A percentile compares a stretch with the other conserved stretches of the same genome.
Conservation (phyloP, 2,329 filamentous ascomycete genomes). For the Magnaporthiopsis rhizophila region DNA sequence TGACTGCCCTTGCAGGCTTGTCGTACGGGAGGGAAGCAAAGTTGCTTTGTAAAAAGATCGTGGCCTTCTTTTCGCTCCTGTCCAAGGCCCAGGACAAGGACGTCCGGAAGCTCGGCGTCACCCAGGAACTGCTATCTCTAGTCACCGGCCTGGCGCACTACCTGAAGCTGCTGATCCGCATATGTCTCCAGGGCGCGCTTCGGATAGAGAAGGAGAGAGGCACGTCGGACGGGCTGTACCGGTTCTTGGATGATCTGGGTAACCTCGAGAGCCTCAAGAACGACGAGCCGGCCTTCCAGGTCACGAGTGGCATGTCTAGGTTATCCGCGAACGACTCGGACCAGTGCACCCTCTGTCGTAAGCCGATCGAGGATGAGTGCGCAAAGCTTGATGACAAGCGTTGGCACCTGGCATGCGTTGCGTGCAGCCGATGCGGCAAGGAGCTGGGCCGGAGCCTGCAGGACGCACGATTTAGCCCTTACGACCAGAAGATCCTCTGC, state of each 20-base stretch:
- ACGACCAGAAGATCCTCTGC: slow-evolving; percentile 65
- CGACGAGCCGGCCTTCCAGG: slow-evolving; percentile 54
- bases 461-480: slow-evolving; percentile 64
- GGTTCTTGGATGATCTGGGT: slow-evolving; percentile 76
- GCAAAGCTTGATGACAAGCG: slow-evolving; percentile 64
- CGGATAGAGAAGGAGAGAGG: slow-evolving; percentile 81
- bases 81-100: slow-evolving; percentile 91
- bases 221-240: slow-evolving; percentile 65
- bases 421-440: slow-evolving; percentile 56
- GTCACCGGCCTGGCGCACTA: slow-evolving; percentile 96
- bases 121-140: slow-evolving; percentile 93
- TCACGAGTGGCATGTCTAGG: slow-evolving; percentile 55
- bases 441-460: slow-evolving; percentile 62
- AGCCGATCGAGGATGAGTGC: slow-evolving; percentile 93
- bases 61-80: slow-evolving; percentile 90
- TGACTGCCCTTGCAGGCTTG: slow-evolving; percentile 46
- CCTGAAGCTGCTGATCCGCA: slow-evolving; percentile 91
- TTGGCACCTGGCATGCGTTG: slow-evolving; percentile 79
- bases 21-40: slow-evolving; percentile 96
- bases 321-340: slow-evolving; percentile 73
- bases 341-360: slow-evolving; percentile 71
- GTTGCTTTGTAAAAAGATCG: slow-evolving; percentile 98
- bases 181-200: slow-evolving; percentile 87
- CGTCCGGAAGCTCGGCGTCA: slow-evolving; percentile 87
- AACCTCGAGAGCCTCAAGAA: slow-evolving; percentile 72